Evolutionary conservation across 495 filamentous ascomycete genomes (phyloP), one percentile per base, ranked within the genome.

Genomic region (Neurospora cerealis): DNA sequence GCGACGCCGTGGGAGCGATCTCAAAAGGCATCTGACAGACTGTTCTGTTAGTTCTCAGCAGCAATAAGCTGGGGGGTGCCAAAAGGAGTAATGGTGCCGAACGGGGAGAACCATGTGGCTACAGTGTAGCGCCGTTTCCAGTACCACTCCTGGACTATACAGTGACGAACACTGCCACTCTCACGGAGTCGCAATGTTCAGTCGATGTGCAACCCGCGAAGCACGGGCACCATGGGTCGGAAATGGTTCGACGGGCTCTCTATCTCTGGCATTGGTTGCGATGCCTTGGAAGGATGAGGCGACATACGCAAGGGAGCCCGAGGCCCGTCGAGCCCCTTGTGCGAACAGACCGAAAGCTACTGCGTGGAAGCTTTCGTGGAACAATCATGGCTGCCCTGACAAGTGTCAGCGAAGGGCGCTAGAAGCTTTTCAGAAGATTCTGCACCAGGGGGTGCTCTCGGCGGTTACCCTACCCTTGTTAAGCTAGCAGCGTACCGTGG

Each of bases 371-470:
- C 54, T 62, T 62, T 62, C 24, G 54, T 62, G 54, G 54, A 62
- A 62, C 24, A 62, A 32, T 62, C 54, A 62, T 32, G 54, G 24
- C 54, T 62, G 28, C 54, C 24, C 46, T 24, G 28, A 19, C 28
- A 66, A 62, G 54, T 66, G 15, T 73, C 70, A 73, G 71, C 73
- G 71, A 73, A 69, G n/a, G 44, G 62, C 70, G 69, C 74, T 77
- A 76, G 76, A 77, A 75, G 69, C 39, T n/a, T 73, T 62, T 70
- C 69, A 75, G 74, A 76, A 77, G 76, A 73, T 76, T 79, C 70
- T 19, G 54, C 54, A 62, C 54, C 54, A 62, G 11, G 54, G 28
- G 24, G 28, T 17, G 24, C 24, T 62, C 54, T 66, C 28, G 54
- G 24, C 28, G 54, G 54, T 19, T 66, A 66, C 54, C 54, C 54